phyloP scores from a whole-genome alignment of 148 eudicot species.

The Rheum nobile region DNA sequence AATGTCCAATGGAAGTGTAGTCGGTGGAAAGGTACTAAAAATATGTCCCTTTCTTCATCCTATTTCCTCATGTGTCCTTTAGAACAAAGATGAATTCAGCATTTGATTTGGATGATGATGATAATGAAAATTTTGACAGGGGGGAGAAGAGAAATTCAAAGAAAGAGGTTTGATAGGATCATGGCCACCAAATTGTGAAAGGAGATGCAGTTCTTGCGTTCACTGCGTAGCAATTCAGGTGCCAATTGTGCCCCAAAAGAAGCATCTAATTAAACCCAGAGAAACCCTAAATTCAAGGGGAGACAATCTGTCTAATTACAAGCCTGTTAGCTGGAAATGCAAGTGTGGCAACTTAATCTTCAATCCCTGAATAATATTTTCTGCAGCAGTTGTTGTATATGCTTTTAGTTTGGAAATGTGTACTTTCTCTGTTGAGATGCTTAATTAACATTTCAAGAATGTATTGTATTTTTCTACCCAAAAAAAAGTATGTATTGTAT shows the following conservation, averaged over 20 bases:
- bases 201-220: constrained; percentile 36
- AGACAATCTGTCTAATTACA: constrained; percentile 40
- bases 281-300: constrained; percentile 15
- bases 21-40: background rate
- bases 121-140: background rate
- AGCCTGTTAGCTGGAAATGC: constrained; percentile 71
- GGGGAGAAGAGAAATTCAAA: constrained; percentile 11
- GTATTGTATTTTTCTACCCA: too few species aligned
- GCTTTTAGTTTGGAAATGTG: too few species aligned
- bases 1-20: background rate
- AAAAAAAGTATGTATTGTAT: too few species aligned
- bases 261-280: constrained; percentile 14
- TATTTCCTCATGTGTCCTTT: background rate
- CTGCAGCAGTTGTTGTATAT: background rate
- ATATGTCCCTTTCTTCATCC: background rate
- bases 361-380: constrained; percentile 29
- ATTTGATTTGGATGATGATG: background rate
- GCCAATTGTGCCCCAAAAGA: constrained; percentile 19
- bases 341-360: constrained; percentile 52
- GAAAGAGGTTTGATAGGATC: constrained; percentile 40
- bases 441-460: too few species aligned
- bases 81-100: background rate
- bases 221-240: constrained; percentile 55
- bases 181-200: constrained; percentile 48
- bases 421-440: too few species aligned